Conservation (phyloP, 257 asterid species). For the Nicotiana otophora region DNA sequence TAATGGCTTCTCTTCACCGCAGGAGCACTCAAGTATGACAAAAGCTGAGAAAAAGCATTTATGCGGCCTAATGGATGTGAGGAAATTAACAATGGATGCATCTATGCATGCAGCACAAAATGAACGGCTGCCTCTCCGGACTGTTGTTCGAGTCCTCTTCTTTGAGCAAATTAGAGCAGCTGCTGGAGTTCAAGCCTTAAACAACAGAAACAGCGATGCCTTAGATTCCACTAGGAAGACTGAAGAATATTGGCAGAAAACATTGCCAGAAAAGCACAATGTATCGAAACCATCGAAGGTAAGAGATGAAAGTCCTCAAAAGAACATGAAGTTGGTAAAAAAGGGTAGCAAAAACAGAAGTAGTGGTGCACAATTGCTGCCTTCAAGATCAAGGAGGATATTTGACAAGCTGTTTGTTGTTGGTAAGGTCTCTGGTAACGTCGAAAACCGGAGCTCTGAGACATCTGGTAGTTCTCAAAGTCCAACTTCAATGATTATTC, state of each 20-base stretch:
- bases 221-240: constrained; percentile 26
- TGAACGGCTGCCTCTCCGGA: constrained; percentile 75
- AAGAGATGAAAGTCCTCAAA: constrained; percentile 36
- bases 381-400: constrained; percentile 83
- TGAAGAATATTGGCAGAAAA: constrained; percentile 38
- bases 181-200: constrained; percentile 30
- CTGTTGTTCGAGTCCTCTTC: constrained; percentile 74
- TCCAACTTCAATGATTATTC: constrained; percentile 49
- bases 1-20: constrained; percentile 4
- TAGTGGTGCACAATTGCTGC: constrained; percentile 53
- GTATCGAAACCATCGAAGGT: constrained; percentile 47
- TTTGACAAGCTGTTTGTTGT: constrained; percentile 70
- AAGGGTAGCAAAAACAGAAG: constrained; percentile 51
- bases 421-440: constrained; percentile 52
- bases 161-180: constrained; percentile 72
- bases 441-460: constrained; percentile 69
- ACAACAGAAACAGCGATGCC: constrained; percentile 21
- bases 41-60: constrained; percentile 69
- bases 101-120: constrained; percentile 92
- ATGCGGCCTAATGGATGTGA: constrained; percentile 72
- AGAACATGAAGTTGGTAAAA: constrained; percentile 34
- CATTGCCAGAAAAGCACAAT: constrained; percentile 29
- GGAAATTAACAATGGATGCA: constrained; percentile 55
- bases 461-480: constrained; percentile 88
- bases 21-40: constrained; percentile 58